phyloP scores from a whole-genome alignment of 2,329 filamentous ascomycete genomes.

The Parafenestella ontariensis region DNA sequence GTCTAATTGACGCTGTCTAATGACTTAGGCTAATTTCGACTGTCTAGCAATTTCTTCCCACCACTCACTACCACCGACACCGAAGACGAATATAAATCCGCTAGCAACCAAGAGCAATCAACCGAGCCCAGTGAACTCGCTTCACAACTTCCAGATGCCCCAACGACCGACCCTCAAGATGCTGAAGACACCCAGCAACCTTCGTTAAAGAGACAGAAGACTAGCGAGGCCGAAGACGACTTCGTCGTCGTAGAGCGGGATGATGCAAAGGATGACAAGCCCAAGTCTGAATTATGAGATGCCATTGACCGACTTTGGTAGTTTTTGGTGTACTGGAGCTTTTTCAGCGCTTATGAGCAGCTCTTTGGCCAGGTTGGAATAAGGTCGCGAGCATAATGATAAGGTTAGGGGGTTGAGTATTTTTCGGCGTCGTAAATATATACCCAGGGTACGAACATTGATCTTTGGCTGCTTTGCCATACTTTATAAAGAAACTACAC shows the following conservation, averaged over 20 bases:
- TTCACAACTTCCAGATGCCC: conserved; percentile 57
- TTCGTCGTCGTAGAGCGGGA: conserved; percentile 42
- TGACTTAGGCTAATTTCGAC: conserved; percentile 7
- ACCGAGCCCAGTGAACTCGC: conserved; percentile 45
- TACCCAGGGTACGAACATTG: conserved; percentile 8
- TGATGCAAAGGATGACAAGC: conserved; percentile 24
- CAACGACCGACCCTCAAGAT: conserved; percentile 55
- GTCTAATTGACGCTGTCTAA: conserved; percentile 32
- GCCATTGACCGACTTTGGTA: background rate
- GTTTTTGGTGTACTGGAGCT: background rate
- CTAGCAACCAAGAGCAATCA: conserved; percentile 30
- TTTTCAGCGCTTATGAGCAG: background rate
- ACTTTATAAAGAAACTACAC: too few species aligned
- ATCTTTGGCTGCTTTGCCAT: too few species aligned
- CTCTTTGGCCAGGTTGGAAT: background rate
- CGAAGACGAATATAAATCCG: conserved; percentile 14
- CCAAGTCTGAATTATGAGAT: conserved; percentile 16
- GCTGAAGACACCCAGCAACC: conserved; percentile 48
- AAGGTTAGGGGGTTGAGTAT: background rate
- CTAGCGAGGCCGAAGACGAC: conserved; percentile 39
- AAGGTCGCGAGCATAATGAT: background rate
- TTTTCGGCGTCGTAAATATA: conserved; percentile 4
- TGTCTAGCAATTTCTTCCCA: conserved; percentile 46
- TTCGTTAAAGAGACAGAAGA: conserved; percentile 58
- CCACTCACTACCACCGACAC: conserved; percentile 29